Evolutionary conservation across 805 yeast genomes (phyloP), one percentile per base, ranked within the genome.

Genomic region (Lipomyces lipofer): DNA sequence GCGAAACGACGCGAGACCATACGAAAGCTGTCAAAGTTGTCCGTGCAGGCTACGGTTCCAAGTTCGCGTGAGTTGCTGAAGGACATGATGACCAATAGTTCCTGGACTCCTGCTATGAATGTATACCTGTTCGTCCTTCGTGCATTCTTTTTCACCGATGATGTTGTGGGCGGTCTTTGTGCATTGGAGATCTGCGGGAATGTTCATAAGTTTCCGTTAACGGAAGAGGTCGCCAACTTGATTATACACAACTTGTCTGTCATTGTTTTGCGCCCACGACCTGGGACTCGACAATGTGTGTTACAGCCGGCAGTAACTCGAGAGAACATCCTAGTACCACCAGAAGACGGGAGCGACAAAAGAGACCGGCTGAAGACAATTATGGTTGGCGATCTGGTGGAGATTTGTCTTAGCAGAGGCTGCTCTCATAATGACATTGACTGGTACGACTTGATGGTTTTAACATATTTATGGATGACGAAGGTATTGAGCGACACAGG

Each of bases 371-470:
- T 49, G 22, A 39, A 44, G 21, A n/a, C 19, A 15, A 22, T 32
- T 10, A 22, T 53, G 6, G 24, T 39, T 12, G 43, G 30, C 4
- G 57, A 53, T 13, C 21, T 54, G 9, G 28, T 54, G 4, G 52
- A 46, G 15, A 43, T 52, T 7, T 17, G 39, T 21, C 22, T 17
- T 28, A 17, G 27, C 8, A 49, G 47, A 10, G 40, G 36, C 4
- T 30, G 17, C 3, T 50, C 38, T 22, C 32, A 17, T 9, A 15
- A 44, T 13, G 55, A 48, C 3, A 35, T 54, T 17, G 12, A 19
- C 10, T 54, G 54, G 54, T 33, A 39, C 2, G 58, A 54, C 27
- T 13, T 54, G 15, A 46, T 49, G 42, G 45, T 32, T 30, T 15
- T 54, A 19, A 24, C 47, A 13, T 33, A 17, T 25, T 10, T 35